Percentiles rank a stretch among this genome's conserved stretches.
Conservation (phyloP, 495 filamentous ascomycete species). For the Monascus purpureus region DNA sequence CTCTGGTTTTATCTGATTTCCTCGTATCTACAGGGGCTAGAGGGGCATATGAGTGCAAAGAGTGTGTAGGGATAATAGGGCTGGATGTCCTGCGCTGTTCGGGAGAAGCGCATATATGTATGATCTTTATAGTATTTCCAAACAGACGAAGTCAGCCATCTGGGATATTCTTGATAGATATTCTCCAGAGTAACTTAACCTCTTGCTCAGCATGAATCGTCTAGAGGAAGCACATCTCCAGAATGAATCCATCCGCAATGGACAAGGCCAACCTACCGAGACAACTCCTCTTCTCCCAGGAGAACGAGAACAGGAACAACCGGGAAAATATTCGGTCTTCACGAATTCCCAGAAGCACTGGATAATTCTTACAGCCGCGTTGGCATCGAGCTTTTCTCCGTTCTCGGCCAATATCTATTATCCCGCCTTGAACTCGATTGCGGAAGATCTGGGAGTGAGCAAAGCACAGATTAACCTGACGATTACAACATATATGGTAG, state of each 20-base stretch:
- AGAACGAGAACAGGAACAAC: neutral
- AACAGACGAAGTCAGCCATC: too few species aligned
- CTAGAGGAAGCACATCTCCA: neutral
- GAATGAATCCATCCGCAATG: neutral
- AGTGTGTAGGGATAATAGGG: neutral
- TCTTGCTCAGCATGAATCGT: too few species aligned
- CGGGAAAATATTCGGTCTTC: constrained; percentile 12
- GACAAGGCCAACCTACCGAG: constrained; percentile 2
- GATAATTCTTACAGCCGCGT: constrained; percentile 16
- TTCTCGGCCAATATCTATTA: constrained; percentile 36
- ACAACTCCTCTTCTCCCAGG: constrained; percentile 9
- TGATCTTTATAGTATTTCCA: neutral
- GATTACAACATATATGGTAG: constrained; percentile 36
- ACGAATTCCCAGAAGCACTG: constrained; percentile 13
- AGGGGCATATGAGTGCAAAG: too few species aligned
- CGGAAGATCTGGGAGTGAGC: constrained; percentile 23
- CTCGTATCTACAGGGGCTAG: too few species aligned
- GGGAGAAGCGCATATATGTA: too few species aligned
- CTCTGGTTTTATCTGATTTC: too few species aligned
- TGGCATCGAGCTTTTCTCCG: constrained; percentile 21
- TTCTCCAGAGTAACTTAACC: too few species aligned
- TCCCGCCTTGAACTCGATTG: constrained; percentile 29
- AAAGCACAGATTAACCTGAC: constrained; percentile 33
- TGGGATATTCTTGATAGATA: too few species aligned
- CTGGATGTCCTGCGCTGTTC: neutral